Conservation (phyloP, 169 alveolate species). For the Plasmodium gaboni region DNA sequence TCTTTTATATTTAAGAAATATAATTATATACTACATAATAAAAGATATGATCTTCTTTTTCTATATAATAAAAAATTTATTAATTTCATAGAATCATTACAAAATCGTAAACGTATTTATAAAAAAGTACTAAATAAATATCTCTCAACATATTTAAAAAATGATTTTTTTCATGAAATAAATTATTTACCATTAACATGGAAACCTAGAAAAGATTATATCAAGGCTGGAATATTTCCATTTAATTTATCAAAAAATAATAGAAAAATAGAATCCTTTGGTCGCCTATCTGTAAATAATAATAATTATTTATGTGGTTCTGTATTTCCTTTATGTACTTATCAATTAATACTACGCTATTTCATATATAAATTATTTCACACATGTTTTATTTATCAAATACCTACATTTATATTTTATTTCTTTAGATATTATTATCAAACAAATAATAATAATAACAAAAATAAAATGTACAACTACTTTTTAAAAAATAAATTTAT, state of each 20-base stretch:
- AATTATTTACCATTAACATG: constrained; percentile 52
- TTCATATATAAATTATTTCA: constrained; percentile 24
- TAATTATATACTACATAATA: constrained; percentile 1
- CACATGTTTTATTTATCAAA: constrained; percentile 23
- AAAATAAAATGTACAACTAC: neutral
- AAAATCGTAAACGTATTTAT: neutral
- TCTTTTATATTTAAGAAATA: neutral
- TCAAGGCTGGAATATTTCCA: constrained; percentile 59
- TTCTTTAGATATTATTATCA: constrained; percentile 26
- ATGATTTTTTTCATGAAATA: constrained; percentile 43
- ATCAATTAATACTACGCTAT: constrained; percentile 41
- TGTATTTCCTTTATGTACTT: constrained; percentile 36
- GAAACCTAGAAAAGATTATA: constrained; percentile 69
- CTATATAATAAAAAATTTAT: constrained; percentile 20
- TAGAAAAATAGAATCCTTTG: constrained; percentile 22
- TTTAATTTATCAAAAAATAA: constrained; percentile 30
- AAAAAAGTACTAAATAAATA: neutral
- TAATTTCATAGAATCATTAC: constrained; percentile 10
- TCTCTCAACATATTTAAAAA: constrained; percentile 18
- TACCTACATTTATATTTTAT: constrained; percentile 14
- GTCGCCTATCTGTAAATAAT: constrained; percentile 31
- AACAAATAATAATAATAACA: neutral
- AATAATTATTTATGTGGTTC: constrained; percentile 49
- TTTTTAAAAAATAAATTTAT: constrained; percentile 28
- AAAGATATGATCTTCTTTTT: constrained; percentile 2